Conservation (phyloP, 116 monocot species). For the Phalaenopsis hybrid region DNA sequence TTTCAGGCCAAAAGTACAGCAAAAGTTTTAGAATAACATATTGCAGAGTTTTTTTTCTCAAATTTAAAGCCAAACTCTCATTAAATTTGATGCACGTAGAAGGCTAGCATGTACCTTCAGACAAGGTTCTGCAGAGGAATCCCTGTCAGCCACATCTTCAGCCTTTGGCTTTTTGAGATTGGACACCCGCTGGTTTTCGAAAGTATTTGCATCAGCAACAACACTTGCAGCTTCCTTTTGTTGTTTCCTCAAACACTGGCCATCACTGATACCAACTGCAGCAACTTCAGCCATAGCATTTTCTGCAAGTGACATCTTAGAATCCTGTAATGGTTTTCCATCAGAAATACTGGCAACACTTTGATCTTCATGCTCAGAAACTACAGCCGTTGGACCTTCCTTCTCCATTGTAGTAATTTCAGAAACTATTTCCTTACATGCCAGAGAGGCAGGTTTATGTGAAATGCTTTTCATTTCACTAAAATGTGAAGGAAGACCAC, state of each 20-base stretch:
- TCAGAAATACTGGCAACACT: slow-evolving; percentile 13
- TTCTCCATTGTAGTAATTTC: neutral
- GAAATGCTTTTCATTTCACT: slow-evolving; percentile 7
- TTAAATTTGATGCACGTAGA: neutral
- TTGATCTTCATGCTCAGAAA: slow-evolving; percentile 6
- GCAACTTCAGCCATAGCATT: slow-evolving; percentile 8
- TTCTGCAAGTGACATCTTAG: slow-evolving; percentile 3
- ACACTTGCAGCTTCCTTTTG: slow-evolving; percentile 7
- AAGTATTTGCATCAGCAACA: slow-evolving; percentile 10
- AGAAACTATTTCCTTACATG: neutral
- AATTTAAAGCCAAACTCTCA: neutral
- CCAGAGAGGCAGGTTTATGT: neutral
- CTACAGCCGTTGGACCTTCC: neutral
- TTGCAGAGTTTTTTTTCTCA: neutral
- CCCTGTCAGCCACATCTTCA: slow-evolving; percentile 7
- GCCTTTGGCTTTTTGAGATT: slow-evolving; percentile 13
- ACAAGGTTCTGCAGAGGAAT: slow-evolving; percentile 11
- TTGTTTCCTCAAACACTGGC: slow-evolving; percentile 2
- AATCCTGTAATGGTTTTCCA: slow-evolving; percentile 5
- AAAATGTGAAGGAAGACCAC: slow-evolving; percentile 11
- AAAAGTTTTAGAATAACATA: neutral
- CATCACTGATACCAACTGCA: neutral
- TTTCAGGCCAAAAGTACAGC: slow-evolving; percentile 3
- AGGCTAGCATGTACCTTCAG: slow-evolving; percentile 22
- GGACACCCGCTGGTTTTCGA: slow-evolving; percentile 7